Percentiles rank a stretch among this genome's conserved stretches.
Conservation (phyloP, 2,329 filamentous ascomycete species). For the Ceratocystis diversiconidia region DNA sequence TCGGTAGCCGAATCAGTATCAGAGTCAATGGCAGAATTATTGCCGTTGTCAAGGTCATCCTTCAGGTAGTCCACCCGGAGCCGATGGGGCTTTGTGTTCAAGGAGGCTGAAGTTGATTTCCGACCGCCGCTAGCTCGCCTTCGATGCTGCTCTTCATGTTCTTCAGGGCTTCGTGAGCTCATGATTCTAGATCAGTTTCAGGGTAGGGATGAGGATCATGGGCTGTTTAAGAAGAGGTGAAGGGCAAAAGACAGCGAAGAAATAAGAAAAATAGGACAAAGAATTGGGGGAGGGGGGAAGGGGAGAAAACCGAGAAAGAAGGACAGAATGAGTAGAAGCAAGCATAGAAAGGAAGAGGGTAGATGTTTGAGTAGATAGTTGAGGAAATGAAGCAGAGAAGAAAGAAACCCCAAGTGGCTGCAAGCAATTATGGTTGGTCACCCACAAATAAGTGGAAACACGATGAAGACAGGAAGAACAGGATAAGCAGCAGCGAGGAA, state of each 20-base stretch:
- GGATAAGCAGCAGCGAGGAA: neutral
- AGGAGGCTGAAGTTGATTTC: slow-evolving; percentile 2
- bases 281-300: neutral
- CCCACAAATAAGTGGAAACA: slow-evolving; percentile 6
- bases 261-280: neutral
- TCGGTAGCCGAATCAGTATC: neutral
- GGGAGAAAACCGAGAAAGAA: neutral
- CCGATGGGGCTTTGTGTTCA: neutral
- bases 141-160: slow-evolving; percentile 6
- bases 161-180: slow-evolving; percentile 10
- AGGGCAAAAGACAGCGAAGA: neutral
- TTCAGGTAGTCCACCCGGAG: neutral
- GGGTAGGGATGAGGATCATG: neutral
- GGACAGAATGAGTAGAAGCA: neutral
- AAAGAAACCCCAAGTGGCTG: slow-evolving; percentile 3
- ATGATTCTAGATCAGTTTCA: slow-evolving; percentile 5
- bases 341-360: neutral
- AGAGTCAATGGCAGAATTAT: slow-evolving; percentile 5
- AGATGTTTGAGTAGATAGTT: neutral
- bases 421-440: neutral
- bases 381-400: neutral
- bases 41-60: slow-evolving; percentile 7
- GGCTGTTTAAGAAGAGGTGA: neutral
- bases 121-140: slow-evolving; percentile 3
- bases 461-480: slow-evolving; percentile 6